Evolutionary conservation across 1,284 basidiomycete species (phyloP), one percentile per base, ranked within the genome.

Genomic region (Pseudomicrostroma phylloplanum): DNA sequence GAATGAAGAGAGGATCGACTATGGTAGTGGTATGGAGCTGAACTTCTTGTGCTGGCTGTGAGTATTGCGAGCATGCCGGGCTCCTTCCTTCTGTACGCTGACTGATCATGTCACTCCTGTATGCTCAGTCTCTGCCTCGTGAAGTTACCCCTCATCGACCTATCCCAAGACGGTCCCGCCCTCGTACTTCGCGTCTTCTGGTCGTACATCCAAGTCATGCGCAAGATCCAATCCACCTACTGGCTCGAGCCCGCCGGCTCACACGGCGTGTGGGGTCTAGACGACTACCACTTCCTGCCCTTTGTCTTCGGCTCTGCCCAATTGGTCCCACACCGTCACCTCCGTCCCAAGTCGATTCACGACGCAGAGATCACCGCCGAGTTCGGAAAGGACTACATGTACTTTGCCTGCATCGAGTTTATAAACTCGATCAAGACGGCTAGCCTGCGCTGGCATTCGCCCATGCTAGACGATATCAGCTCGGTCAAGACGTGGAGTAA

Each of bases 221-320:
- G 94, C 0, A 80, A 86, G 17, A 83, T 99, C 12, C 94, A 97
- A 73, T 91, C 89, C 1, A 88, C 89, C 1, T 99, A 98, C 79
- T 97, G 94, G 93, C 85, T 98, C 0, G 94, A 97, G 79, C 94
- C 94, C 3, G 93, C 94, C 1, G 93, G 93, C 17, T 96, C 92
- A 8, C 94, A 97, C 79, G 94, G 94, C 0, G 96, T 97, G 0
- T 98, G 94, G 91, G 96, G 96, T 0, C 82, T 98, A 58, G 94
- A 99, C 76, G 94, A 98, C 77, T 98, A 97, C 76, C 92, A 96
- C 71, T 97, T 97, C 80, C 82, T 96, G 1, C 93, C 93, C 0
- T 98, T 97, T 81, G 79, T 96, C 9, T 94, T 89, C 80, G 92
- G 92, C 2, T 86, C 89, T 1, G 89, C 89, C 0, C 91, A 94